Percentiles rank a stretch among this genome's conserved stretches.
Conservation (phyloP, 2,329 filamentous ascomycete genomes). For the Ophiostoma sp. region DNA sequence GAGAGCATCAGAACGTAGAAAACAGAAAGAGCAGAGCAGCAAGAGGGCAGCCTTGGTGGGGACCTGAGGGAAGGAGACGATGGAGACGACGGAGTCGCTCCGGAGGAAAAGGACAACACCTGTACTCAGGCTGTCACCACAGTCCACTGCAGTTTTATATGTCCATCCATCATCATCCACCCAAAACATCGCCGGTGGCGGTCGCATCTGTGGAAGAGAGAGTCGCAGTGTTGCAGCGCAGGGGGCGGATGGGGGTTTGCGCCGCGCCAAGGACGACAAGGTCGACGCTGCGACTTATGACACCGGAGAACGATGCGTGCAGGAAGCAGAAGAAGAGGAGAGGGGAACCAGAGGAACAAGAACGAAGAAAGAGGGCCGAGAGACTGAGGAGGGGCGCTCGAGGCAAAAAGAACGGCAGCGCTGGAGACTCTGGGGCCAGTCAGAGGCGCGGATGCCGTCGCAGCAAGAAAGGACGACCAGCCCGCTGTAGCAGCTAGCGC, state of each 20-base stretch:
- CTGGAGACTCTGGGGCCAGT: constrained; percentile 14
- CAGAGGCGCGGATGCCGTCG: constrained; percentile 4
- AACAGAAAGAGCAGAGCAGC: not conserved
- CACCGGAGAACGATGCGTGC: not conserved
- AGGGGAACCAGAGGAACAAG: not conserved
- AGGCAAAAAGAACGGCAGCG: constrained; percentile 13
- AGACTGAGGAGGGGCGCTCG: not conserved
- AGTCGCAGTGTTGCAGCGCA: not conserved
- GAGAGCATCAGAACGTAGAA: no score
- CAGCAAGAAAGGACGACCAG: constrained; percentile 14
- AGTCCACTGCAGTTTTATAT: not conserved
- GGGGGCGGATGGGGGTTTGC: not conserved
- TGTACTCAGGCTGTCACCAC: not conserved
- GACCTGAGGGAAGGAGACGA: not conserved
- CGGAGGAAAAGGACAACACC: constrained; percentile 2
- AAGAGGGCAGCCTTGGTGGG: not conserved
- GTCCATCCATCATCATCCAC: not conserved
- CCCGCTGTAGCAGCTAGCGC: constrained; percentile 23
- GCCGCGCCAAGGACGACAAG: constrained; percentile 1
- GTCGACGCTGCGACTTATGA: not conserved
- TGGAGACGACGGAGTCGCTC: not conserved
- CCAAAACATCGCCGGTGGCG: not conserved
- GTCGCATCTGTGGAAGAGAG: not conserved
- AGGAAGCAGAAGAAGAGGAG: not conserved
- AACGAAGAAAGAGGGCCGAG: not conserved